A percentile compares a stretch with the other conserved stretches of the same genome.
Conservation (phyloP, 495 filamentous ascomycete species). For the Penicillium robsamsonii region DNA sequence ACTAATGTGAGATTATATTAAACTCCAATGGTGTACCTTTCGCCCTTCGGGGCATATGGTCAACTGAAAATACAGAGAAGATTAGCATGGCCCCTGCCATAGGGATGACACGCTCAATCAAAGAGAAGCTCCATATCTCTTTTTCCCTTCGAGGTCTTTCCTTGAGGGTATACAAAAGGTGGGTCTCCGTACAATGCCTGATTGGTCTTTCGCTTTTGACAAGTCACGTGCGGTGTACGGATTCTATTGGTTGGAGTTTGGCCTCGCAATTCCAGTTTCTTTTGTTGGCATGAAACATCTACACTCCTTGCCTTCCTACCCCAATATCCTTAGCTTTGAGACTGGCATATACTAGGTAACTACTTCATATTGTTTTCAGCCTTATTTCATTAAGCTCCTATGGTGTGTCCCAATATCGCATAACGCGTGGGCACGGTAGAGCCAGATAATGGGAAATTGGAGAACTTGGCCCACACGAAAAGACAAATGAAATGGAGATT, state of each 20-base stretch:
- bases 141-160: slow-evolving; percentile 29
- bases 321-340: too few relatives aligned
- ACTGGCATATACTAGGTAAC: too few relatives aligned
- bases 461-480: too few relatives aligned
- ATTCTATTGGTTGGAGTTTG: not conserved
- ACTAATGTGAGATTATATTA: not conserved
- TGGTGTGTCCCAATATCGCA: too few relatives aligned
- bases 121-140: slow-evolving; percentile 89
- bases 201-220: not conserved
- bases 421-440: too few relatives aligned
- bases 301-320: too few relatives aligned
- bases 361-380: too few relatives aligned
- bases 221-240: not conserved
- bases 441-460: too few relatives aligned
- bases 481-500: too few relatives aligned
- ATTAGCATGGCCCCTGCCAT: slow-evolving; percentile 99
- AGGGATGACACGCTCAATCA: slow-evolving; percentile 99
- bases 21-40: not conserved
- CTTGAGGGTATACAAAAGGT: not conserved
- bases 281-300: too few relatives aligned
- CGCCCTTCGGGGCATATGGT: slow-evolving; percentile 74
- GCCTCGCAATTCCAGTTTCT: too few relatives aligned
- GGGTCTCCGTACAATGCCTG: not conserved
- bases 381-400: too few relatives aligned
- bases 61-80: slow-evolving; percentile 85